Base-by-base conservation (phyloP, 164 flowering plant genomes). In the Malania oleifera region DNA sequence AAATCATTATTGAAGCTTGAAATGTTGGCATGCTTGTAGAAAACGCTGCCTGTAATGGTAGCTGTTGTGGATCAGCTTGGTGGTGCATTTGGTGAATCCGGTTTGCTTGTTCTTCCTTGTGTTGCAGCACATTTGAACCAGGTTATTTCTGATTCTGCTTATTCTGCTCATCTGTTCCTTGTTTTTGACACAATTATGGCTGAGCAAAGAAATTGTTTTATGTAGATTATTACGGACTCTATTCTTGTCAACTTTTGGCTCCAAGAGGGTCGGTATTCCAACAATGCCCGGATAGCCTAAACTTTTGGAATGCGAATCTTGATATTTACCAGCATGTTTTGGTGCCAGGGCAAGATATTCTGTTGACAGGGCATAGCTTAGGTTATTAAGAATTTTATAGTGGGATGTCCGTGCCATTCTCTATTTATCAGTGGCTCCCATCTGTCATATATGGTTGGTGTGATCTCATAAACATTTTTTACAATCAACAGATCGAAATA, bases 51-150 rank as follows among this genome's bases (percentile, higher is more conserved):
- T 13, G 96, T 92, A 22, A 74, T 80, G 89, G 88, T 84, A 54
- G 95, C 98, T 10, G 93, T 92, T 8, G 96, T 85, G 38, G 95
- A 92, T 66, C 91, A 87, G 73, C 92, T 92, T 38, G 82, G 83
- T 56, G 95, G 95, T 67, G 85, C 87, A 44, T 65, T 89, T 26
- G 95, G 98, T 44, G 89, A 82, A 79, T 70, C 96, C 44, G 95
- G 96, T 54, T 67, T 92, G 73, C 71, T 89, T 54, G 86, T 89
- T 76, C 91, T 92, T 70, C 98, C 98, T 43, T 89, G 96, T 68
- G 88, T 92, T 35, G 98, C 95, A 27, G 93, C 96, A 9, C 98
- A 92, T 76, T 52, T 92, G 58, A 80, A 68, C 74, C 98, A 89
- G 98, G 98, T 89, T 41, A 41, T 17, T 40, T 43, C n/a, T 52